phyloP scores from a whole-genome alignment of 768 basidiomycete species.

The Rhodotorula graminis region DNA sequence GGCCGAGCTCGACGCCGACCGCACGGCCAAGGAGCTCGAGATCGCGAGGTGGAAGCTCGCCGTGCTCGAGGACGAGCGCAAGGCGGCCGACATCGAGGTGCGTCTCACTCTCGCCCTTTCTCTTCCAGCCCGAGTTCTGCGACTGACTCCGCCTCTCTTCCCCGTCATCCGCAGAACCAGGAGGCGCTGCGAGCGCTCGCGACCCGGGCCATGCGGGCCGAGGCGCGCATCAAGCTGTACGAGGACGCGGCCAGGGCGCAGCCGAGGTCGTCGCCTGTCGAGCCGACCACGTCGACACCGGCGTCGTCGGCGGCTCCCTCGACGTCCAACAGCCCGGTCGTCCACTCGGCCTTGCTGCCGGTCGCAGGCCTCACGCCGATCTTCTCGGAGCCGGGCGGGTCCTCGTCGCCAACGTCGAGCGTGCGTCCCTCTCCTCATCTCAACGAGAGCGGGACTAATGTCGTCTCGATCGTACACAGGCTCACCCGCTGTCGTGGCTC shows the following conservation, averaged over 20 bases:
- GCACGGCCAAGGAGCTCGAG: constrained; percentile 34
- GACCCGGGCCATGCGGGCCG: constrained; percentile 28
- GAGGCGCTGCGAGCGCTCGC: constrained; percentile 33
- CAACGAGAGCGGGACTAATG: fast-evolving
- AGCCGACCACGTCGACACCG: not conserved
- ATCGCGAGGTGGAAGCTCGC: constrained; percentile 33
- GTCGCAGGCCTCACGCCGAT: not conserved
- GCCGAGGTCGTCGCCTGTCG: not conserved
- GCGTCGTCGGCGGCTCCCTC: constrained; percentile 8
- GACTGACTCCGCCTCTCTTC: too few relatives aligned
- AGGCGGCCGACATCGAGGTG: constrained; percentile 21
- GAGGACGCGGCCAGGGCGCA: constrained; percentile 16
- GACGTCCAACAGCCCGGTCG: not conserved
- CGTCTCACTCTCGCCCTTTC: not conserved
- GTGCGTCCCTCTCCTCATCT: not conserved
- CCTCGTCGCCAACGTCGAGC: not conserved
- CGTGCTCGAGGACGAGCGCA: constrained; percentile 28
- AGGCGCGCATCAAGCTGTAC: constrained; percentile 29
- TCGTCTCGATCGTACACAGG: not conserved
- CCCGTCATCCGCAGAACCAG: constrained; percentile 20
- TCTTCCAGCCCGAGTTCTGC: too few relatives aligned
- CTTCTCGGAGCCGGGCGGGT: not conserved
- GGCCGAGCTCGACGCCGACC: constrained; percentile 24
- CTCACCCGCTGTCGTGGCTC: constrained; percentile 34
- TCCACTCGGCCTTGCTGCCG: not conserved